Conservation (phyloP, 306 rosid species). For the Sicyos edulis region DNA sequence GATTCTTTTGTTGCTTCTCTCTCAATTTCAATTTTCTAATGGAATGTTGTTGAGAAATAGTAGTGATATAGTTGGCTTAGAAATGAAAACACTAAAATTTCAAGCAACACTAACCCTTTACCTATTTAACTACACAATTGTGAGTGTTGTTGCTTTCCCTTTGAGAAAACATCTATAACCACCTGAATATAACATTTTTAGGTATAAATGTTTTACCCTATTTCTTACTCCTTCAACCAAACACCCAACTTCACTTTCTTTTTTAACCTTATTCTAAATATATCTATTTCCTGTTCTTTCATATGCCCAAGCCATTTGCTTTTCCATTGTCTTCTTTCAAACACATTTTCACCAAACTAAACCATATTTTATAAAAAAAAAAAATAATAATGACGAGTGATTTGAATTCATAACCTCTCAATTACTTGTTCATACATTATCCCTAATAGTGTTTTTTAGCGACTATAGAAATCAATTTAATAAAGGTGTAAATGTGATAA, state of each 20-base stretch:
- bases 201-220: not conserved
- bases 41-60: not conserved
- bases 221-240: not conserved
- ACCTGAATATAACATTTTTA: not conserved
- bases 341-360: no score
- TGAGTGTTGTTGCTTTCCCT: slow-evolving; percentile 10
- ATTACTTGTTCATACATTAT: no score
- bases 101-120: slow-evolving; percentile 12
- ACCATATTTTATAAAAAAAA: no score
- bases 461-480: no score
- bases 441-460: no score
- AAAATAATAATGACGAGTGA: no score
- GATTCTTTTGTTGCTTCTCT: not conserved
- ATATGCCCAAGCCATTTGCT: not conserved
- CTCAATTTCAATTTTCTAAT: not conserved
- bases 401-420: no score
- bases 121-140: not conserved
- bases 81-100: not conserved
- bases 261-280: not conserved
- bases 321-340: no score
- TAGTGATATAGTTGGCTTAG: slow-evolving; percentile 9
- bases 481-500: no score
- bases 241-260: not conserved
- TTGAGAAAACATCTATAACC: slow-evolving; percentile 5
- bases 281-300: not conserved